Base-by-base conservation (phyloP, 305 asterid species). In the Andrographis paniculata region DNA sequence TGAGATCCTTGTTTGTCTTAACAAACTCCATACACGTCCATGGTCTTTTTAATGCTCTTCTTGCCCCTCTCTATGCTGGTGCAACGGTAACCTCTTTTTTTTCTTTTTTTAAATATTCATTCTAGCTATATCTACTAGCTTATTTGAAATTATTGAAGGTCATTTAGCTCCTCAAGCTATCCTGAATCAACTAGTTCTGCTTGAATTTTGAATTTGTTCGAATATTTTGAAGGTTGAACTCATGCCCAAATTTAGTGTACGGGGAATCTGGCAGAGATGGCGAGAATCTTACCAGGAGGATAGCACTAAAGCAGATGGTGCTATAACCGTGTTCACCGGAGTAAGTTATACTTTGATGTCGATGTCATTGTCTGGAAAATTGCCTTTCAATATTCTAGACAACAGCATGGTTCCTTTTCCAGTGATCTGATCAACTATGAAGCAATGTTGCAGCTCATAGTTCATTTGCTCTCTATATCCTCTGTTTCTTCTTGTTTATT, bases 231-330 rank as follows among this genome's bases (percentile, higher is more conserved):
- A 91, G 99, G 96, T 91, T 24, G 96, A 86, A 48, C 79, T 91
- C 74, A 77, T 91, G 79, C 94, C 93, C 37, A 86, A 86, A 64
- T 91, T 86, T 71, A 91, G 95, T 52, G 99, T 86, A 66, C 78
- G 99, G 48, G 99, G 96, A 59, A 72, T 91, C 67, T 91, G 98
- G 98, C 89, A 91, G 73, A 77, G 94, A 75, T 91, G 98, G 98
- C 77, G 88, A 49, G 96, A 91, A 69, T 91, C 99, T 45, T 83
- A 80, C 59, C 86, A 84, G 2, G 36, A 53, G 33, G 84, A 70
- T 36, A 95, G 71, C 56, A 61, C 64, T 39, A 88, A 78, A 76
- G 41, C 65, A 4, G 65, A 64, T 28, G 76, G 78, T 55, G 89
- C 95, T 53, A 52, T 86, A 48, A 78, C 96, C 12, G 99, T 83